Evolutionary conservation across 805 yeast species (phyloP), one percentile per base, ranked within the genome.

Genomic region (Sugiyamaella valdiviana): DNA sequence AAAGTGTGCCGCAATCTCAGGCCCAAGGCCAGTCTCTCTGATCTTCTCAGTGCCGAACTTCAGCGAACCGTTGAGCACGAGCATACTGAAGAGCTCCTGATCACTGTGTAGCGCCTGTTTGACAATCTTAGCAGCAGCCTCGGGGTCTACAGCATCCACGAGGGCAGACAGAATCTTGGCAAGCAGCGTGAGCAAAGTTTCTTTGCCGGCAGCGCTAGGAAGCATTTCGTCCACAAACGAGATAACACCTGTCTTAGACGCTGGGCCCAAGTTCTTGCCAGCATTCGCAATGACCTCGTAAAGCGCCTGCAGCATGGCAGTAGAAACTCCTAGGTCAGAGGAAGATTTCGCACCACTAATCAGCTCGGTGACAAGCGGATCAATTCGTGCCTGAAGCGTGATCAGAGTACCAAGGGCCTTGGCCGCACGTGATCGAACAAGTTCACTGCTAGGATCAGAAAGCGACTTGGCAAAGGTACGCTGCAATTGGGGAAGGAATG

Each of bases 401-500:
- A 91, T 86, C 62, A 93, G 75, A 7, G 90, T 79, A 45, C 96
- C 96, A 57, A 93, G 71, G 0, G 96, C 97, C 54, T 75, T 77
- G 23, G 95, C 97, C 12, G 99, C 96, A 53, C 95, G 78, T 5
- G 79, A 66, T 56, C 98, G 77, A 60, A 93, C 72, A 6, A 76
- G 67, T 44, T 84, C 95, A 1, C 77, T 60, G 2, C 77, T 60
- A 1, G 85, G 73, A 68, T 93, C 99, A 45, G 87, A 77, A 56
- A 93, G 72, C 1, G 96, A 85, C 63, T 95, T 85, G 38, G 91
- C 95, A 70, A 93, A 93, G 1, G 99, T 93, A 64, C 99, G 79
- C 70, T 93, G 99, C 57, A 93, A 75, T 71, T 93, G 99, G 6
- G 99, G 99, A 67, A 93, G 80, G 65, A 93, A 93, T 14, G 99